phyloP scores from a whole-genome alignment of 2,329 filamentous ascomycete genomes.

The Zymoseptoria brevis region DNA sequence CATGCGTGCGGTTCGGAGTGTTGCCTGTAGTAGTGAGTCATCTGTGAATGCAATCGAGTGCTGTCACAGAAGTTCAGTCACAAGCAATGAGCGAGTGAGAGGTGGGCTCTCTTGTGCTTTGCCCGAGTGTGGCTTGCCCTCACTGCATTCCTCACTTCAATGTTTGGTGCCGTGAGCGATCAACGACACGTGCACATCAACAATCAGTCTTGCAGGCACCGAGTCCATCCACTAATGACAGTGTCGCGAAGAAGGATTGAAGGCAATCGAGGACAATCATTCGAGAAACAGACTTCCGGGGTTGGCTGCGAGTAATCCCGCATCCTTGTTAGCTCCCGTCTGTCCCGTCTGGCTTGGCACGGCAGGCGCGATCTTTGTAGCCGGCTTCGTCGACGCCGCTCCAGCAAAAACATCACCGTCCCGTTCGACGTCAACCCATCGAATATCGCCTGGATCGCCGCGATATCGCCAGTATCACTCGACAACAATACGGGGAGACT shows the following conservation, averaged over 20 bases:
- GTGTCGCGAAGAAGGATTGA: too few relatives aligned
- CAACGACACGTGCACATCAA: neutral
- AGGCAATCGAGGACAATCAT: neutral
- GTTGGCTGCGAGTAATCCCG: neutral
- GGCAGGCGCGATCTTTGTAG: neutral
- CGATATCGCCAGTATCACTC: constrained; percentile 21
- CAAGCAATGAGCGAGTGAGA: neutral
- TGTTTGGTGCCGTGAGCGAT: neutral
- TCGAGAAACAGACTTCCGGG: neutral
- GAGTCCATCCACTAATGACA: neutral
- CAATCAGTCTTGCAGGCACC: neutral
- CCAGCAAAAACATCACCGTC: constrained; percentile 7
- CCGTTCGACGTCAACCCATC: constrained; percentile 18
- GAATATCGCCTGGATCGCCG: constrained; percentile 26
- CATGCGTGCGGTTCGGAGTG: constrained; percentile 38
- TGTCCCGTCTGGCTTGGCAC: constrained; percentile 4
- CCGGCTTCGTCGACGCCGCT: neutral
- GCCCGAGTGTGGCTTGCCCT: neutral
- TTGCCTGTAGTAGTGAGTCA: neutral
- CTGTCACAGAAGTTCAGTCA: neutral
- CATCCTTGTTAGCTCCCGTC: neutral
- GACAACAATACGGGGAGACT: constrained; percentile 9
- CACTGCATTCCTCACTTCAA: neutral
- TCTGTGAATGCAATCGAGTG: neutral
- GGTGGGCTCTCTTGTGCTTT: neutral